Conservation (phyloP, 192 early-diverging fungal genomes). For the Umbelopsis vinacea region DNA sequence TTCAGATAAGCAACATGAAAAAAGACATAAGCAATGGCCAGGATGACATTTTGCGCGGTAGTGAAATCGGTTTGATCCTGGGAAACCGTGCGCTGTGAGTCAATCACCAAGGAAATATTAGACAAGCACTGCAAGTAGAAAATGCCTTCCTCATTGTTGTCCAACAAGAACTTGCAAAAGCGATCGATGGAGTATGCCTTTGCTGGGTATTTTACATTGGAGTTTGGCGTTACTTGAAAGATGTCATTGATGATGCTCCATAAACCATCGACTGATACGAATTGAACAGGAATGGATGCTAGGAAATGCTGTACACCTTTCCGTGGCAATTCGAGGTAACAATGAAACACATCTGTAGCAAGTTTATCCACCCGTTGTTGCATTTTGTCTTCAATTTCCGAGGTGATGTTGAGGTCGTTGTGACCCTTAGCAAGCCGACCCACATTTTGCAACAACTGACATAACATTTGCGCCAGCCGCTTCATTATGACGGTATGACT, state of each 20-base stretch:
- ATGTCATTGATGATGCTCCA: constrained; percentile 26
- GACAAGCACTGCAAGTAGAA: constrained; percentile 50
- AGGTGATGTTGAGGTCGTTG: not conserved
- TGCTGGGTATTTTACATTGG: not conserved
- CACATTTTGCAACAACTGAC: constrained; percentile 43
- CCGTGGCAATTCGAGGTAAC: constrained; percentile 12
- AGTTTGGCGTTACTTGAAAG: constrained; percentile 6
- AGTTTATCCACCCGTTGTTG: constrained; percentile 23
- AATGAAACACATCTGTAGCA: constrained; percentile 10
- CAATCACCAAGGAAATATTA: constrained; percentile 33
- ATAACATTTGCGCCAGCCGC: constrained; percentile 43
- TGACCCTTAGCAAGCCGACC: constrained; percentile 30
- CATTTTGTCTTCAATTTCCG: not conserved
- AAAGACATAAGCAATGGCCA: constrained; percentile 39
- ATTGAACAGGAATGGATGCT: constrained; percentile 32
- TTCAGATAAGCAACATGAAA: constrained; percentile 49
- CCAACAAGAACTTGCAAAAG: constrained; percentile 13
- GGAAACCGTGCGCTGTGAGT: not conserved
- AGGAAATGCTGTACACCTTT: constrained; percentile 25
- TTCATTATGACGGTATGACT: constrained; percentile 24
- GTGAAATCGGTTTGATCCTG: not conserved
- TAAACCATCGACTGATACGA: constrained; percentile 27
- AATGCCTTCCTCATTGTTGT: constrained; percentile 29
- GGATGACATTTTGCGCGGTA: not conserved
- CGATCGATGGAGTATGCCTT: not conserved